Conservation (phyloP, 495 filamentous ascomycete genomes). For the Chaetomium tenue region DNA sequence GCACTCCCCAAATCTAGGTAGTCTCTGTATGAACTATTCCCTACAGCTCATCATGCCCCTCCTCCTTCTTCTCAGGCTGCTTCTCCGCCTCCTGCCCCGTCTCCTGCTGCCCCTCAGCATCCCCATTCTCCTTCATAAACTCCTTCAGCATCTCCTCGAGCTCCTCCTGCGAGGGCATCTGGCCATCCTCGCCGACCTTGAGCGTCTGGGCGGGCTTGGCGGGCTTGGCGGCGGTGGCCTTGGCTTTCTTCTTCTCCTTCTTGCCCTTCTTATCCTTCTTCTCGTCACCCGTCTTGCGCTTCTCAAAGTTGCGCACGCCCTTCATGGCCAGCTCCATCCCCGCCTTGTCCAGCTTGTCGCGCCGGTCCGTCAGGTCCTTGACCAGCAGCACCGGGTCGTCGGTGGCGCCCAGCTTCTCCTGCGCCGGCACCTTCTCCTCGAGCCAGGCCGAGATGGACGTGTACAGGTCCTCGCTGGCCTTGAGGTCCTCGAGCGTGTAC, state of each 20-base stretch:
- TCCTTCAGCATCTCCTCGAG: constrained; percentile 51
- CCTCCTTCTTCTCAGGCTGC: constrained; percentile 34
- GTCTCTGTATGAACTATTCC: background rate
- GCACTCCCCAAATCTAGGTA: constrained; percentile 1
- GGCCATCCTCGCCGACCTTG: constrained; percentile 40
- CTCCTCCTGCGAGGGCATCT: constrained; percentile 46
- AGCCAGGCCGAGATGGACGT: constrained; percentile 61
- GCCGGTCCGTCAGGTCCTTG: constrained; percentile 61
- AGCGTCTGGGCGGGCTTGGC: constrained; percentile 43
- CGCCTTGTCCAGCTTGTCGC: constrained; percentile 61
- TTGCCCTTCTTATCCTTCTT: constrained; percentile 43
- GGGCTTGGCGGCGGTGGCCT: constrained; percentile 23
- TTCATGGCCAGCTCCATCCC: constrained; percentile 70
- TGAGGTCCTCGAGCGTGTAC: constrained; percentile 63
- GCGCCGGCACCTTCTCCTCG: constrained; percentile 59
- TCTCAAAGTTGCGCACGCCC: constrained; percentile 61
- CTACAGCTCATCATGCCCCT: constrained; percentile 53
- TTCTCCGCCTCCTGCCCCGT: constrained; percentile 38
- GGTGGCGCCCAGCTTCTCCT: constrained; percentile 63
- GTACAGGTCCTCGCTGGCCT: constrained; percentile 50
- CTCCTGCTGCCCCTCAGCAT: constrained; percentile 21
- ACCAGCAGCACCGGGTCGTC: constrained; percentile 69
- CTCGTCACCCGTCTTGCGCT: constrained; percentile 43
- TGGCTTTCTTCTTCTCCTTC: background rate
- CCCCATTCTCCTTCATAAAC: constrained; percentile 37